Evolutionary conservation across 2,329 filamentous ascomycete species (phyloP), one percentile per base, ranked within the genome.

Genomic region (Aspergillus brunneoviolaceus): DNA sequence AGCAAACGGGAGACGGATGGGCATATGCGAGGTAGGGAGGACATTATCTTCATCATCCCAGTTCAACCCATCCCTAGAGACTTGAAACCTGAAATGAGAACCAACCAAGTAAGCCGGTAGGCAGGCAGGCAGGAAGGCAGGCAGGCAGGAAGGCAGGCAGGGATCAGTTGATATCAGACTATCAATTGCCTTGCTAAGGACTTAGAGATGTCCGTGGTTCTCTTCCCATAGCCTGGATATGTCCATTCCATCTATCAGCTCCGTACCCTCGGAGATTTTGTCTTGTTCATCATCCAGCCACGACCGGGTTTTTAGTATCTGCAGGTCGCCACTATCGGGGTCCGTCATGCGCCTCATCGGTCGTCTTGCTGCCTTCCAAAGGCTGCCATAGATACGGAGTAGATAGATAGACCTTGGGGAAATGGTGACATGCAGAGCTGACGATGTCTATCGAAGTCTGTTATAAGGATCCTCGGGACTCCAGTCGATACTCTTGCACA

Each of bases 401-500:
- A 12, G 16, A 42, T 31, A 21, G 23, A 47, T 9, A 9, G 11
- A 33, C 21, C 25, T 29, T n/a, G 16, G n/a, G 25, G n/a, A 25
- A 14, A 54, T 23, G 21, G 16, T 45, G 29, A 49, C n/a, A 29
- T 47, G 45, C 45, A 23, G 42, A 33, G 42, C 14, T 27, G 51
- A 31, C 45, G 5, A 21, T 47, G 27, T 23, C 53, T 39, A 55
- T 55, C 48, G 53, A 49, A 7, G n/a, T 33, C 31, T 47, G 50
- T 35, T 54, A 58, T 58, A 53, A 21, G 45, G 57, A 59, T 58
- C 57, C 50, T 42, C 57, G 27, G 45, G 27, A 11, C 31, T 53
- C 27, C 51, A 42, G 55, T 23, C 49, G 29, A n/a, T 47, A 39
- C 54, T 60, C 49, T 60, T 60, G 57, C 57, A 60, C 57, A 61